phyloP scores from a whole-genome alignment of 2,329 filamentous ascomycete genomes.

The Pseudocercospora vitis region DNA sequence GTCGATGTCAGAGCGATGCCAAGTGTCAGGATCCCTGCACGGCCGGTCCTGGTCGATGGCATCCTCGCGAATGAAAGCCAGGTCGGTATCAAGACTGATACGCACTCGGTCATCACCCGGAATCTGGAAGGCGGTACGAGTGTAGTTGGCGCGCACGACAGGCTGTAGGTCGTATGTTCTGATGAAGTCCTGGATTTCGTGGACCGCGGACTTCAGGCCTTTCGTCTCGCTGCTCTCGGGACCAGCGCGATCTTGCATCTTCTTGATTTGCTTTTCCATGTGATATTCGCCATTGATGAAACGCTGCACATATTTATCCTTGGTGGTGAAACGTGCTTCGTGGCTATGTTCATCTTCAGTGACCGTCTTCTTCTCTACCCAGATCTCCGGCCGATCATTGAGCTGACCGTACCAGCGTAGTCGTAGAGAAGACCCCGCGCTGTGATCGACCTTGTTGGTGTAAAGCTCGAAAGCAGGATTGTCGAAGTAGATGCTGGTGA shows the following conservation, averaged over 20 bases:
- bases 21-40: constrained; percentile 81
- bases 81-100: constrained; percentile 87
- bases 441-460: constrained; percentile 75
- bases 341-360: constrained; percentile 73
- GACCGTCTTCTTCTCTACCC: constrained; percentile 86
- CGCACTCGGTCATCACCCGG: constrained; percentile 86
- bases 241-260: constrained; percentile 75
- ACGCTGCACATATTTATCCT: constrained; percentile 87
- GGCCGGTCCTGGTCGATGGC: constrained; percentile 78
- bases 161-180: constrained; percentile 76
- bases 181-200: constrained; percentile 78
- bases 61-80: constrained; percentile 79
- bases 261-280: constrained; percentile 85
- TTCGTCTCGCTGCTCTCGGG: constrained; percentile 66
- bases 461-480: constrained; percentile 84
- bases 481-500: constrained; percentile 96
- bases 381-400: constrained; percentile 72
- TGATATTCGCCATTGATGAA: constrained; percentile 86
- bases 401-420: constrained; percentile 91
- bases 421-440: constrained; percentile 77
- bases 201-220: constrained; percentile 68
- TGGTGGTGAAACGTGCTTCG: constrained; percentile 79
- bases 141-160: constrained; percentile 87
- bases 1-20: constrained; percentile 92
- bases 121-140: constrained; percentile 93